Evolutionary conservation across 129 eudicot species (phyloP), one percentile per base, ranked within the genome.

Genomic region (Cynara cardunculus): DNA sequence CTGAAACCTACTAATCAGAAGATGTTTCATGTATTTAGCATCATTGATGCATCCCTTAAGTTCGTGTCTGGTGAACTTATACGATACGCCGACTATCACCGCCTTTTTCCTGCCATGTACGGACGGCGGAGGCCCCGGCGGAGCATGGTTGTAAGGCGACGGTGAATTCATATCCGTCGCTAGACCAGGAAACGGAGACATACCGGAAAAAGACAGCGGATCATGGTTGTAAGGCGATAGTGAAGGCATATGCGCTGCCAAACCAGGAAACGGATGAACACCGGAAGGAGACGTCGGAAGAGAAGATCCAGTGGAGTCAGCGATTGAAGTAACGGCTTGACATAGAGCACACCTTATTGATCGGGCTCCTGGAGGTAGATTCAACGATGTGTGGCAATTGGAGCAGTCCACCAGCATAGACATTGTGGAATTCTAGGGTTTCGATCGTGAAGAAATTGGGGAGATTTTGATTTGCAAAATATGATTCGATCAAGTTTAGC

Each of bases 31-130:
- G 65, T 86, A 95, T 76, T 90, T 95, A 8, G 99, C 97, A 53
- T 95, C 99, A 80, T 95, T 95, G 1, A 95, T 70, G 73, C 99
- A 95, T n/a, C 99, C 99, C 69, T 89, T 92, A 25, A 95, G 89
- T 84, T 92, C 97, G 70, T 92, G 93, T n/a, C 90, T 82, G 1
- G 99, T 90, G 78, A 53, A 79, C 82, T 19, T 84, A 27, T 95
- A 95, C 81, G 97, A 88, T 44, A 95, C 86, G 3, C 99, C 99
- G 31, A 90, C 85, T 69, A 95, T 90, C 88, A 95, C 89, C 16
- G 99, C 99, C 84, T 87, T 95, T 41, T 92, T 95, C 46, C 89
- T 72, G 18, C 95, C 99, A 75, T 87, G 86, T 5, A 83, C 77
- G 18, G 80, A 53, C 61, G 90, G 89, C 28, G 90, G 87, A 0